Evolutionary conservation across 192 early-diverging fungal genomes (phyloP).

Genomic region (Backusella circina): DNA sequence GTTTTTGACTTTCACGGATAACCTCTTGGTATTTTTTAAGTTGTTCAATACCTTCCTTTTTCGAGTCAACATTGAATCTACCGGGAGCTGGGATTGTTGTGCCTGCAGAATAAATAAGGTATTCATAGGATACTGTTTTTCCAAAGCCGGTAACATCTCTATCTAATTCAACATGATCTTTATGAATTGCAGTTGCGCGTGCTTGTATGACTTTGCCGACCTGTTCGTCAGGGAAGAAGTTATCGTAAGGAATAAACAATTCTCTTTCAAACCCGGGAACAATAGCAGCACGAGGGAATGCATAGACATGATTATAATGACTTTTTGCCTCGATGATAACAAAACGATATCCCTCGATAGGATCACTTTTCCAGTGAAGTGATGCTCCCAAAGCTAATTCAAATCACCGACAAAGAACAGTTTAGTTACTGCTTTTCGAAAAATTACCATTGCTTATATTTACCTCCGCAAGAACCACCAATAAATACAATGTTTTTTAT

Average conservation of each 20-base stretch:
- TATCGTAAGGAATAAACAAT: conserved; percentile 55
- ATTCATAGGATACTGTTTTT: conserved; percentile 40
- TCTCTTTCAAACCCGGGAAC: conserved; percentile 56
- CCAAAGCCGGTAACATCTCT: conserved; percentile 45
- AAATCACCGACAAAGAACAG: not conserved
- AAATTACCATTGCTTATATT: not conserved
- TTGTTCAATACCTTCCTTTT: conserved; percentile 35
- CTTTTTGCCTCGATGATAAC: conserved; percentile 56
- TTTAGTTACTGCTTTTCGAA: not conserved
- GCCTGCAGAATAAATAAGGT: conserved; percentile 51
- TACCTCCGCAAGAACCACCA: conserved; percentile 52
- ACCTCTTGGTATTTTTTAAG: conserved; percentile 46
- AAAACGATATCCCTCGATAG: conserved; percentile 45
- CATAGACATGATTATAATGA: conserved; percentile 60
- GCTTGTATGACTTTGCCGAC: conserved; percentile 49
- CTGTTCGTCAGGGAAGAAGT: conserved; percentile 34
- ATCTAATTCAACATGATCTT: conserved; percentile 47
- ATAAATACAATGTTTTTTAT: conserved; percentile 38
- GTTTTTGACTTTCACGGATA: conserved; percentile 52
- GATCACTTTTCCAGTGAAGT: conserved; percentile 25
- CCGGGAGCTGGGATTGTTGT: conserved; percentile 49
- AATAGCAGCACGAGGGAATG: conserved; percentile 55
- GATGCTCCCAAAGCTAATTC: conserved; percentile 30
- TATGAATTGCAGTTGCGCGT: conserved; percentile 40
- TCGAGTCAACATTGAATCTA: conserved; percentile 38